Base-by-base conservation (phyloP, 2,329 filamentous ascomycete genomes). In the Penicillium freii region DNA sequence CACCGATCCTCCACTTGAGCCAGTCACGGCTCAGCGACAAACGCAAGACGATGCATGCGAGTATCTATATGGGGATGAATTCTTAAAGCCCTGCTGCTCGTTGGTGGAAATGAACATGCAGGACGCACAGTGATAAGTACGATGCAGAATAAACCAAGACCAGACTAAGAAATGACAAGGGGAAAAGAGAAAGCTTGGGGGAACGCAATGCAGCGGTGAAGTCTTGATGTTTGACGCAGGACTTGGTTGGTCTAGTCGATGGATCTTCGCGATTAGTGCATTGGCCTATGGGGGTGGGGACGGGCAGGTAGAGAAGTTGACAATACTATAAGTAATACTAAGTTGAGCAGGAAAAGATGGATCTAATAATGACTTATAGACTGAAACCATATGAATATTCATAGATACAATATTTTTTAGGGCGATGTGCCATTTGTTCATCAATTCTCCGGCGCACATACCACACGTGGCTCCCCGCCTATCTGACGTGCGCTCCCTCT, bases 371-470 rank as follows among this genome's bases (percentile, higher is more conserved):
- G 11, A 31, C 29, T 31, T 31, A 31, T 13, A 31, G 29, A 31
- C 29, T 13, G 5, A 31, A 13, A 13, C 11, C 9, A 13, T 31
- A 1, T 13, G 2, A 13, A 31, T 31, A 31, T 31, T 0, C 29
- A 31, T 13, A 31, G 4, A 31, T 31, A 31, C 6, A 34, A 44
- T 44, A 25, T 5, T 15, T 4, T 31, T 10, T 11, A 31, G 29
- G 29, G 29, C 21, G 21, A 21, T 21, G 21, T 21, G 21, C 21
- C 1, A 34, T n/a, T n/a, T 25, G 29, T 47, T 36, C 21, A 44
- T 34, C 27, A 49, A 34, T 49, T 48, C 29, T 42, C 36, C 44
- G 44, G 25, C 13, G 43, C 43, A 54, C 43, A 48, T 40, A 54
- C 51, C 39, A 43, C 52, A 43, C 31, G 46, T 50, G 52, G 39